Base-by-base conservation (phyloP, 2,329 filamentous ascomycete genomes). In the Neonectria magnoliae region DNA sequence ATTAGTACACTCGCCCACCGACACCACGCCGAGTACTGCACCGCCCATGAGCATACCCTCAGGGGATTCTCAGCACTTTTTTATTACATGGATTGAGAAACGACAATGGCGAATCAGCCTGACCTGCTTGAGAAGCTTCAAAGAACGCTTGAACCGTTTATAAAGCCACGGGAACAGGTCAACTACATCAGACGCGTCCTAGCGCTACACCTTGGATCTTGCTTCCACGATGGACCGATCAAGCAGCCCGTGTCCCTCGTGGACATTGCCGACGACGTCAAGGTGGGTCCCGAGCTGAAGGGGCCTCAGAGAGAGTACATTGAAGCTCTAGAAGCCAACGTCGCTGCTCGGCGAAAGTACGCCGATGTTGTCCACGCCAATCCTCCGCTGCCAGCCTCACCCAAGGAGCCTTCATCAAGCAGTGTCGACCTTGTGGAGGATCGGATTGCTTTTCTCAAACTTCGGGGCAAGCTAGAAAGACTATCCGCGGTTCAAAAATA, bases 91-190 rank as follows among this genome's bases (percentile, higher is more conserved):
- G 27, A 36, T 68, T 56, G 57, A 72, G 45, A 59, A 64, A 36
- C 38, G 66, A 71, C 42, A 52, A 80, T 81, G 78, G 42, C 68
- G 20, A 68, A 75, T 66, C 58, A 79, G 31, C 62, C 78, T 20
- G 79, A 83, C 38, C 67, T 65, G 11, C 55, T 74, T 60, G 72
- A 79, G 52, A 76, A 76, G 36, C 75, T 85, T 36, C 80, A 83
- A 59, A 76, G 78, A 44, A 78, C 76, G 18, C 80, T 91, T 22
- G 78, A 81, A 36, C 83, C 85, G 5, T 88, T 83, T 65, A 80
- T 90, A 60, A 87, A 85, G 56, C 82, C 85, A 29, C 83, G 87
- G 27, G 86, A 89, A 62, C 86, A 90, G 68, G 81, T 84, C 53
- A 80, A 83, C 38, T 84, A 85, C 51, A 85, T 90, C 60, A 82